phyloP scores from a whole-genome alignment of 2,329 filamentous ascomycete species.

The Clarireedia paspali region DNA sequence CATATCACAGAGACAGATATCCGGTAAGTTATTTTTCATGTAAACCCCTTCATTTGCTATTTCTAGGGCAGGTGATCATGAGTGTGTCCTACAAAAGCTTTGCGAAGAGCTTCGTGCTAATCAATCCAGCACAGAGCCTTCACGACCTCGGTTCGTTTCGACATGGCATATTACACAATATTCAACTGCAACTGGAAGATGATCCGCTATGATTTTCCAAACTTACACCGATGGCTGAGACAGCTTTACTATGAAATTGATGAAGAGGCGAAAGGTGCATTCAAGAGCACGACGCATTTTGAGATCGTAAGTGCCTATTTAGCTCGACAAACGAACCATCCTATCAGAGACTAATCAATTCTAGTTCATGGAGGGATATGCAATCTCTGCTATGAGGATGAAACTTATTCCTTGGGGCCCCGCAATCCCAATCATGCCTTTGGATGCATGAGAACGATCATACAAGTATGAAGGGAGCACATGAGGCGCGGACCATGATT shows the following conservation, averaged over 20 bases:
- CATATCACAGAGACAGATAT: slow-evolving; percentile 63
- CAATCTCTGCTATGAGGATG: neutral
- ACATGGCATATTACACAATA: slow-evolving; percentile 57
- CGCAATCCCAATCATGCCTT: no score
- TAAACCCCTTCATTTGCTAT: no score
- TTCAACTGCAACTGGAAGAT: slow-evolving; percentile 58
- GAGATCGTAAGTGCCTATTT: neutral
- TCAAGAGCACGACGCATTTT: slow-evolving; percentile 32
- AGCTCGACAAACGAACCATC: no score
- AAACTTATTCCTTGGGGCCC: neutral
- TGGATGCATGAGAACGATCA: no score
- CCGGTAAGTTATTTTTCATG: no score
- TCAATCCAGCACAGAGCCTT: slow-evolving; percentile 40
- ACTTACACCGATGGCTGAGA: slow-evolving; percentile 46
- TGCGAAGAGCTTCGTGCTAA: neutral
- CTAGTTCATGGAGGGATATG: neutral
- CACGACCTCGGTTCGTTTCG: slow-evolving; percentile 59
- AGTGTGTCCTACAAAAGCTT: no score
- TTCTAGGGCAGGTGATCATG: no score
- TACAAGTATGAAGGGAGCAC: no score
- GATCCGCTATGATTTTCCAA: slow-evolving; percentile 56
- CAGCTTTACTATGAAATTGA: slow-evolving; percentile 56
- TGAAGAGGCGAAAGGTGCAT: slow-evolving; percentile 27
- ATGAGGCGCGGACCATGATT: no score
- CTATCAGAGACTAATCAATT: no score